A percentile compares a stretch with the other conserved stretches of the same genome.
Conservation (phyloP, 139 green algal species). For the Eudorina sp. region DNA sequence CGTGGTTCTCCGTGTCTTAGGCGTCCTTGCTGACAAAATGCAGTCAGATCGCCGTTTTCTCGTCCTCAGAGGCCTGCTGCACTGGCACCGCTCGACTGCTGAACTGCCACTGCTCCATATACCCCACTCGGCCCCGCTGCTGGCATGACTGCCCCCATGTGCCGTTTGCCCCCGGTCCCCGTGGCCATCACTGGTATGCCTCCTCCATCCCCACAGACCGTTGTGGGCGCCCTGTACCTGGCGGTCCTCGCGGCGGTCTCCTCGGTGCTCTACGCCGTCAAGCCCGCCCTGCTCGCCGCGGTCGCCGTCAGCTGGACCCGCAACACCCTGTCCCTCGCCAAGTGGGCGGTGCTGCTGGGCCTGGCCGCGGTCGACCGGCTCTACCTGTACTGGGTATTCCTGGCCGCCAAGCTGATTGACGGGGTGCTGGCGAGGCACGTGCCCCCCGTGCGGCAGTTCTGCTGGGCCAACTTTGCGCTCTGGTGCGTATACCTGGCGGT, state of each 20-base stretch:
- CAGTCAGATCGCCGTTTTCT: no score
- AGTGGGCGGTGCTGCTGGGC: constrained; percentile 45
- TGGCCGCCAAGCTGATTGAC: constrained; percentile 53
- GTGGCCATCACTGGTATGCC: no score
- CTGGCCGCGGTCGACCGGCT: constrained; percentile 46
- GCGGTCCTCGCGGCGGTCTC: background rate
- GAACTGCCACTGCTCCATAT: no score
- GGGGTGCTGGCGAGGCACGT: constrained; percentile 27
- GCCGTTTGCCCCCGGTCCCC: no score
- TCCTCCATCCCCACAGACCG: constrained; percentile 25
- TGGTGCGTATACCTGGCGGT: constrained; percentile 30
- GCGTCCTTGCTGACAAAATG: no score
- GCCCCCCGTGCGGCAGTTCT: constrained; percentile 48
- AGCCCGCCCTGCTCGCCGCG: constrained; percentile 43
- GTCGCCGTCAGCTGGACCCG: constrained; percentile 54
- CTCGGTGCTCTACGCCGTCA: constrained; percentile 5
- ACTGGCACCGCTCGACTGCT: no score
- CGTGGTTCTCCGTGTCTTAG: no score
- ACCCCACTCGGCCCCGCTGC: no score
- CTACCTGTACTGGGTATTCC: constrained; percentile 59
- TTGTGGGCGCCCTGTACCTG: constrained; percentile 22
- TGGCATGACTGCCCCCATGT: no score
- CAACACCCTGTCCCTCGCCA: constrained; percentile 50
- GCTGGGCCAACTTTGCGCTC: constrained; percentile 22
- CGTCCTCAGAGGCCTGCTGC: no score